phyloP scores from a whole-genome alignment of 129 eudicot species.

The Smallanthus sonchifolius region DNA sequence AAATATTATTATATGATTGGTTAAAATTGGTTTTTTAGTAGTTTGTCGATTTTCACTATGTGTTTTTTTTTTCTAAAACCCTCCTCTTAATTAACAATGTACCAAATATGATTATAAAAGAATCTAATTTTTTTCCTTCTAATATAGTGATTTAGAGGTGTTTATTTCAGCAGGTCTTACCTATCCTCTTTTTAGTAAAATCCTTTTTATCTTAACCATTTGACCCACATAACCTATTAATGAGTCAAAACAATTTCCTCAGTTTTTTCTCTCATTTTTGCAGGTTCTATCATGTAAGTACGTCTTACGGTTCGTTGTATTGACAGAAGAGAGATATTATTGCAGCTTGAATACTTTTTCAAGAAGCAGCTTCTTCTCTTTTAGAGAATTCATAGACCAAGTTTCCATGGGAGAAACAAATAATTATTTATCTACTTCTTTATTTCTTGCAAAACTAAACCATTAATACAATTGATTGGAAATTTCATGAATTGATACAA shows the following conservation, averaged over 20 bases:
- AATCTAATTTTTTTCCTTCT: background rate
- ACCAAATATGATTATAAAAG: background rate
- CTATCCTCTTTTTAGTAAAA: background rate
- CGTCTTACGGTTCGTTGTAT: slow-evolving; percentile 63
- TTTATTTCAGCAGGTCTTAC: too few relatives aligned
- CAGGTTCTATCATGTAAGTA: slow-evolving; percentile 73
- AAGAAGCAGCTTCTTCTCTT: slow-evolving; percentile 55
- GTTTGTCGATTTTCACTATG: too few relatives aligned
- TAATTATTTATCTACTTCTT: background rate
- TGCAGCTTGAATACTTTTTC: slow-evolving; percentile 74
- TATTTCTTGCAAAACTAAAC: too few relatives aligned
- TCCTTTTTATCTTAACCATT: background rate
- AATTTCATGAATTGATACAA: background rate
- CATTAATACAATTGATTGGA: background rate
- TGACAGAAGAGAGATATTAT: slow-evolving; percentile 71
- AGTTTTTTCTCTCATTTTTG: background rate
- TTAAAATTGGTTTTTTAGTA: too few relatives aligned
- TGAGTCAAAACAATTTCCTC: background rate
- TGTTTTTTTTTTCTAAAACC: too few relatives aligned
- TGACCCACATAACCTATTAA: background rate
- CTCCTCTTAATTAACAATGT: background rate
- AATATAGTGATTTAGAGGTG: background rate
- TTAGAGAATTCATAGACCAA: slow-evolving; percentile 29
- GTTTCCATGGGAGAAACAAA: background rate
- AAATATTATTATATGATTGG: too few relatives aligned